A percentile compares a stretch with the other conserved stretches of the same genome.
These are phyloP conservation scores for Cutaneotrichosporon dermatis DNA, from an alignment of 1,284 basidiomycete genomes.

Conservation along the genomic window DNA sequence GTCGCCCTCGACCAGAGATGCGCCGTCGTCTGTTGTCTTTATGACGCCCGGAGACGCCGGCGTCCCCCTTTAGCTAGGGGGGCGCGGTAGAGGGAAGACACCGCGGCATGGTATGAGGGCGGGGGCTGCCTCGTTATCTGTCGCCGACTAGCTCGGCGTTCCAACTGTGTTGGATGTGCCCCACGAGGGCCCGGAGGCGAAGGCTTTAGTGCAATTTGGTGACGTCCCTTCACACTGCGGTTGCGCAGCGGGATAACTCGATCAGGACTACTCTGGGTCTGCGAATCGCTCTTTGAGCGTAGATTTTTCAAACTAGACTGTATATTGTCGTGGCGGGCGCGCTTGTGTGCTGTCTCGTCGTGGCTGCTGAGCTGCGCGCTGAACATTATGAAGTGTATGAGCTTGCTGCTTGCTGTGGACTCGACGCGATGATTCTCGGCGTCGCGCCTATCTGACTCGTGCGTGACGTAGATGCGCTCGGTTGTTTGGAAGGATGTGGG, in stretches of 20 bases:
- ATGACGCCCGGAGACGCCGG: slow-evolving; percentile 34
- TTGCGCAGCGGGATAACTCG: slow-evolving; percentile 42
- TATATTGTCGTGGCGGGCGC: not conserved
- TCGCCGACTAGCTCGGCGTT: not conserved
- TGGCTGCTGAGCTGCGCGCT: no score
- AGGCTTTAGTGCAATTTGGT: slow-evolving; percentile 53
- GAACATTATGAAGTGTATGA: no score
- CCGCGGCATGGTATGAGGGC: slow-evolving; percentile 44
- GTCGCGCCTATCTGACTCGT: no score
- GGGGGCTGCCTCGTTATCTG: slow-evolving; percentile 28
- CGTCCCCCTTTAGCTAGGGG: not conserved
- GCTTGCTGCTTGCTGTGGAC: no score
- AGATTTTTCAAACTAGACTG: slow-evolving; percentile 37
- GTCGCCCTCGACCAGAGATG: slow-evolving; percentile 50
- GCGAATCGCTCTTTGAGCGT: slow-evolving; percentile 45
- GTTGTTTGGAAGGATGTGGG: no score
- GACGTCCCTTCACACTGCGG: slow-evolving; percentile 32
- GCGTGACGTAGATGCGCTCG: no score
- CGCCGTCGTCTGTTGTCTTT: slow-evolving; percentile 5
- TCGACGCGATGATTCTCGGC: no score
- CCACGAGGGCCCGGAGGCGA: slow-evolving; percentile 14
- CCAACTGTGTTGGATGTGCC: no score
- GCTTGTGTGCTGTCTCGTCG: not conserved
- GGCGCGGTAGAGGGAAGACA: not conserved
- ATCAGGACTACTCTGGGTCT: slow-evolving; percentile 53